Percentiles rank a stretch among this genome's conserved stretches.
Evolutionary conservation across 139 green algal species (phyloP).

Genomic region (Closterium sp.): DNA sequence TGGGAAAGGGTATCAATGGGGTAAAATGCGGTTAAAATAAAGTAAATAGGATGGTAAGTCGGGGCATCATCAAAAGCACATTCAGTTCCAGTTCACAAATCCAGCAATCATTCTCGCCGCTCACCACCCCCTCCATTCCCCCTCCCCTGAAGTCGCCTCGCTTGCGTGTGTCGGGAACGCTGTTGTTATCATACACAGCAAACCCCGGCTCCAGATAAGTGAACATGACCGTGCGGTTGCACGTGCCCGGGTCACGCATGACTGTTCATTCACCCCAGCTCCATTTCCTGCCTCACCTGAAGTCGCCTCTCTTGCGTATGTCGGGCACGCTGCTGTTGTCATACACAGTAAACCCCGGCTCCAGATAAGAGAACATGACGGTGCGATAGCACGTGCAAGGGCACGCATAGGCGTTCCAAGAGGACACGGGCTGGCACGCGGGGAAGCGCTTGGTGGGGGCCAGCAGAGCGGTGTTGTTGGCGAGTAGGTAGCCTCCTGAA

Average conservation of each 20-base stretch:
- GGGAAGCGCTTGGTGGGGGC: not conserved
- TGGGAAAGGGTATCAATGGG: not conserved
- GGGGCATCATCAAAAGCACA: not conserved
- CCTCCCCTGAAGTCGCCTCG: not conserved
- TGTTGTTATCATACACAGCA: not conserved
- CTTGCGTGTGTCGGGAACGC: not conserved
- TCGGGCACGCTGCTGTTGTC: not conserved
- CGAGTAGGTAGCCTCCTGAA: constrained; percentile 10
- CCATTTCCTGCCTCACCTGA: not conserved
- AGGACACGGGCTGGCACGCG: not conserved
- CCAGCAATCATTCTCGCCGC: too few species aligned
- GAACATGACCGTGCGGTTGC: not conserved
- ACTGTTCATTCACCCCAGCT: too few species aligned
- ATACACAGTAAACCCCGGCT: constrained; percentile 21
- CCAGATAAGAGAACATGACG: constrained; percentile 8
- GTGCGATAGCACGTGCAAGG: constrained; percentile 20
- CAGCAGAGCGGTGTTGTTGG: constrained; percentile 19
- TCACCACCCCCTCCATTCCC: too few species aligned
- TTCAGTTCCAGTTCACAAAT: too few species aligned
- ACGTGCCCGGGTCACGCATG: too few species aligned
- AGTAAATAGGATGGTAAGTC: too few species aligned
- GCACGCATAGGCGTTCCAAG: constrained; percentile 28
- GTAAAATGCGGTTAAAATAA: not conserved
- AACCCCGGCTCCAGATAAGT: constrained; percentile 28
- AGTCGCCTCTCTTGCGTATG: not conserved